Base-by-base conservation (phyloP, 2,329 filamentous ascomycete genomes). In the Bipolaris victoriae region DNA sequence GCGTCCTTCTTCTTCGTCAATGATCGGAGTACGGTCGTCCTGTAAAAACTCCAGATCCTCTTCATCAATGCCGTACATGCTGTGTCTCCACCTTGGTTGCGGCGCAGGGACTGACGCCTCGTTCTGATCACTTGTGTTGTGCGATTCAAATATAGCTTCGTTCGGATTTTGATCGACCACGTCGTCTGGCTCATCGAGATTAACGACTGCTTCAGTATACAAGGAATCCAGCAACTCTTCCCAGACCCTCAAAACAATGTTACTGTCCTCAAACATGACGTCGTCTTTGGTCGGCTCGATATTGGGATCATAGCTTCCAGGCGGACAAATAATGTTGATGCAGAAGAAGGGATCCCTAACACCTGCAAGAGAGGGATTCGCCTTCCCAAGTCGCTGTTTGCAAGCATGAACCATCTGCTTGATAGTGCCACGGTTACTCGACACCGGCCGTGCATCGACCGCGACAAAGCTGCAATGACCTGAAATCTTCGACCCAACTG, bases 241-340 rank as follows among this genome's bases (percentile, higher is more conserved):
- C 2, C 81, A 73, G 5, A 79, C 63, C 3, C 67, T 67, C 5
- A 86, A 35, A 3, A 88, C 65, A 0, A 67, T 18, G 3, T 72
- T 66, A 2, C 87, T 83, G 49, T 90, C 79, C 4, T 78, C 79
- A 67, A 93, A 92, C 0, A 91, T 67, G 1, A 93, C 82, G 65
- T 91, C 86, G 55, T 91, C 86, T 69, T 93, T 93, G 3, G 85
- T 80, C 3, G 89, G 85, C 58, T 91, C 86, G 5, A 92, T 75
- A 63, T 92, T 93, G 1, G 83, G 80, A 74, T 93, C 90, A 66
- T 93, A 93, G 56, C 80, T 87, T 26, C 82, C 81, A 1, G 78
- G 69, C 0, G 85, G 82, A 66, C 89, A 92, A 13, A 71, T 72
- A 29, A 93, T 86, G 55, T 86, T 83, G 36, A 93, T 74, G 39